A percentile compares a stretch with the other conserved stretches of the same genome.
Conservation (phyloP, 495 filamentous ascomycete species). For the Chaetomium cochliodes region DNA sequence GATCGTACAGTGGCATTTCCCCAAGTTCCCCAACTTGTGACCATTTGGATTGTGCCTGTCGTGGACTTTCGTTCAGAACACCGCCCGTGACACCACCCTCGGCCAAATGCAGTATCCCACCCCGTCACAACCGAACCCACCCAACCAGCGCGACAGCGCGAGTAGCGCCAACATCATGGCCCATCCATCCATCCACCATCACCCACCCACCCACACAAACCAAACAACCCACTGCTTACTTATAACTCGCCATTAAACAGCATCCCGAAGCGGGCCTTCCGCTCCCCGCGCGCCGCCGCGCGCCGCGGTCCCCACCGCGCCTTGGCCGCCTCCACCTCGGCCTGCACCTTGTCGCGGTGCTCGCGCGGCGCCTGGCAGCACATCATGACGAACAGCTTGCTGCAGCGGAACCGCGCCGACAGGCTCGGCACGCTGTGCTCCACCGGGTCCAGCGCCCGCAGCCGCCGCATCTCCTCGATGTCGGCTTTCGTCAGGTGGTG, state of each 20-base stretch:
- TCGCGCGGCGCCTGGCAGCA: conserved; percentile 43
- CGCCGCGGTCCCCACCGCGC: conserved; percentile 71
- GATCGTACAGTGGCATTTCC: conserved; percentile 12
- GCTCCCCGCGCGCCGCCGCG: conserved; percentile 70
- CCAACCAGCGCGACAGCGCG: no score
- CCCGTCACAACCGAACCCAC: background rate
- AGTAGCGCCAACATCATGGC: no score
- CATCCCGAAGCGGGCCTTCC: conserved; percentile 62
- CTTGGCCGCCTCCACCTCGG: conserved; percentile 56
- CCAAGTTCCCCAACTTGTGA: background rate
- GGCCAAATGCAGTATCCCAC: no score
- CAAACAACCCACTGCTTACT: no score
- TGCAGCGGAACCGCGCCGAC: conserved; percentile 75
- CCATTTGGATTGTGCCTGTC: background rate
- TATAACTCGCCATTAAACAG: conserved; percentile 53
- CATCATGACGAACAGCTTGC: conserved; percentile 67
- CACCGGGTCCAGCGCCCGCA: conserved; percentile 65
- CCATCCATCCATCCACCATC: background rate
- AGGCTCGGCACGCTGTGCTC: conserved; percentile 69
- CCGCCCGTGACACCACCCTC: background rate
- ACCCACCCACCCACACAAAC: background rate
- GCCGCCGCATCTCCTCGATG: conserved; percentile 72
- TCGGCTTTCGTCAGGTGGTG: conserved; percentile 76
- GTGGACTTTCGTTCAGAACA: background rate
- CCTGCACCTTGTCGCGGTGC: conserved; percentile 41